These are phyloP conservation scores for Tolypocladium sp. DNA, from an alignment of 2,329 filamentous ascomycete genomes.

Conservation along the genomic window DNA sequence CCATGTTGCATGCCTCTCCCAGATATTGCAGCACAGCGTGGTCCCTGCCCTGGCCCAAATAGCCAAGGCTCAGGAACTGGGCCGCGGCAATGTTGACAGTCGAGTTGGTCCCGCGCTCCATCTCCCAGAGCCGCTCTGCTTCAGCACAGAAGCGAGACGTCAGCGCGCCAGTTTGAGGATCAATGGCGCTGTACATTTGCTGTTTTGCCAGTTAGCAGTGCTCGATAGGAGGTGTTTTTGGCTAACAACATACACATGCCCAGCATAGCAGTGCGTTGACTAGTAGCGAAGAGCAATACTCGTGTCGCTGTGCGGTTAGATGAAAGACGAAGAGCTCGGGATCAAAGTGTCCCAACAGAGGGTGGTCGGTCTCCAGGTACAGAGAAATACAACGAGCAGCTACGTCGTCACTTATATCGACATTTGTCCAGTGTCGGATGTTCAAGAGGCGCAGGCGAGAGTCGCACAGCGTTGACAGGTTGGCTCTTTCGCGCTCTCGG, in stretches of 20 bases:
- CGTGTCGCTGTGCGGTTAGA: slow-evolving; percentile 11
- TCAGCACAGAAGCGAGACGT: slow-evolving; percentile 12
- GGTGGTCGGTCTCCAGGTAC: slow-evolving; percentile 26
- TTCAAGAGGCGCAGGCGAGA: slow-evolving; percentile 13
- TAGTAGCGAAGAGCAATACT: slow-evolving; percentile 23
- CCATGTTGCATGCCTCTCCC: slow-evolving; percentile 15
- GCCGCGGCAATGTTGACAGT: slow-evolving; percentile 17
- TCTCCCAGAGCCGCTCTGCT: slow-evolving; percentile 18
- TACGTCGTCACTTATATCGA: slow-evolving; percentile 15
- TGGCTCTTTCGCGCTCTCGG: neutral
- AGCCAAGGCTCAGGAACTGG: slow-evolving; percentile 19
- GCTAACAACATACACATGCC: slow-evolving; percentile 18
- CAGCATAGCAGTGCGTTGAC: slow-evolving; percentile 25
- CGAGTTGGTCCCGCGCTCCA: slow-evolving; percentile 10
- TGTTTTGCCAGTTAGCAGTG: slow-evolving; percentile 4
- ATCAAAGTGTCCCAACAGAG: slow-evolving; percentile 26
- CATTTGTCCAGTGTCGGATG: slow-evolving; percentile 22
- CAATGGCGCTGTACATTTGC: slow-evolving; percentile 25
- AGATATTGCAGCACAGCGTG: slow-evolving; percentile 17
- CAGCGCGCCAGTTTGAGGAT: slow-evolving; percentile 11
- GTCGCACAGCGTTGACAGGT: slow-evolving; percentile 12
- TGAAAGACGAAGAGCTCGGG: slow-evolving; percentile 22
- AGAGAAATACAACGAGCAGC: slow-evolving; percentile 22
- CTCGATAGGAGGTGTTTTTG: neutral
- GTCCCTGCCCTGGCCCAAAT: slow-evolving; percentile 19